These are phyloP conservation scores for Diddensiella transvaalensis DNA, from an alignment of 805 yeast genomes.

Conservation along the genomic window DNA sequence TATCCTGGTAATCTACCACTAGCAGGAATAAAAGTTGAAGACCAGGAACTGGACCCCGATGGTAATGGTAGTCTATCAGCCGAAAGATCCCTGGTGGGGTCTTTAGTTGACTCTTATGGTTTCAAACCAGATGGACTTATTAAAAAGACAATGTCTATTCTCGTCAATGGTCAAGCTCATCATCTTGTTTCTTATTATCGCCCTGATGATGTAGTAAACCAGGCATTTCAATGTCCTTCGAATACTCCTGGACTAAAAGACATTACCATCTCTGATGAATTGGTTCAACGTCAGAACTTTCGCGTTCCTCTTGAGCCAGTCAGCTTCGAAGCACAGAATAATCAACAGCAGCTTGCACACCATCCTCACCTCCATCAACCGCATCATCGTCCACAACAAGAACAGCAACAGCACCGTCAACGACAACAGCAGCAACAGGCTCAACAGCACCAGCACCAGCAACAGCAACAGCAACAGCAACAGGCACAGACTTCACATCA, in stretches of 20 bases:
- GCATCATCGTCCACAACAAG: constrained; percentile 1
- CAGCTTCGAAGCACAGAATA: constrained; percentile 3
- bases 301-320: constrained; percentile 31
- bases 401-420: constrained; percentile 14
- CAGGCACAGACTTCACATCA: constrained; percentile 11
- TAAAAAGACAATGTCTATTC: constrained; percentile 75
- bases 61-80: constrained; percentile 16
- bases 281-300: constrained; percentile 33
- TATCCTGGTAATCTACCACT: neutral
- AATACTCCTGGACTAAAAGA: constrained; percentile 49
- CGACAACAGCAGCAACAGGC: constrained; percentile 13
- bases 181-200: constrained; percentile 79
- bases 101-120: constrained; percentile 56
- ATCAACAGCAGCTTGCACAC: constrained; percentile 1
- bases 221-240: constrained; percentile 55
- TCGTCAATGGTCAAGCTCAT: constrained; percentile 39
- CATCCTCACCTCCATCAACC: constrained; percentile 10
- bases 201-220: constrained; percentile 65
- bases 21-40: neutral
- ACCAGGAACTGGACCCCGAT: constrained; percentile 1
- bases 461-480: constrained; percentile 6
- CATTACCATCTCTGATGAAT: constrained; percentile 38
- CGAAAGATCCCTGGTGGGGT: constrained; percentile 49
- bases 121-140: constrained; percentile 71
- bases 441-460: constrained; percentile 11